Evolutionary conservation across 2,329 filamentous ascomycete genomes (phyloP).

Genomic region (Aspergillus tamarii): DNA sequence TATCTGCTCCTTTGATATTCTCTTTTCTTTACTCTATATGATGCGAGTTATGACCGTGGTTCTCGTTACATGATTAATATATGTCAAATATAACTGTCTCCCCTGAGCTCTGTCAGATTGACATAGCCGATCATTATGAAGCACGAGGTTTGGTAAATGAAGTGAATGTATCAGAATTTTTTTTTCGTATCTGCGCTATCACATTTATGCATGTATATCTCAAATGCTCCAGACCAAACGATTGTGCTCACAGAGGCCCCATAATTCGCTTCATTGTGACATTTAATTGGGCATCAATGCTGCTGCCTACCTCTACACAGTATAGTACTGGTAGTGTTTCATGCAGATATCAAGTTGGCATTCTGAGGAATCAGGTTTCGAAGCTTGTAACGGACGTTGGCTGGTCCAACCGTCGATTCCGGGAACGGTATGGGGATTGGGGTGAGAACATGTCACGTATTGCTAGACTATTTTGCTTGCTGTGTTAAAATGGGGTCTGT

Average conservation of each 20-base stretch:
- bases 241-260: not conserved
- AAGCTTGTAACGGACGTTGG: not conserved
- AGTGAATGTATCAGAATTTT: not conserved
- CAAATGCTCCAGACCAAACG: not conserved
- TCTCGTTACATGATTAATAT: not conserved
- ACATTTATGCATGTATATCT: not conserved
- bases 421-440: not conserved
- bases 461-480: not conserved
- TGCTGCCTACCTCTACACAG: not conserved
- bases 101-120: not conserved
- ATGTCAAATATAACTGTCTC: not conserved
- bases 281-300: not conserved
- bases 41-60: not conserved
- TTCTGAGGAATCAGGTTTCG: not conserved
- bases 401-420: not conserved
- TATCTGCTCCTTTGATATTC: too few relatives aligned
- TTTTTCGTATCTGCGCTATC: not conserved
- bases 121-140: not conserved
- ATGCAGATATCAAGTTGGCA: not conserved
- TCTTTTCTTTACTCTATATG: not conserved
- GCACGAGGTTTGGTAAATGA: not conserved
- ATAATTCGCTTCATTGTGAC: not conserved
- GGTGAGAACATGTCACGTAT: not conserved
- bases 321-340: not conserved
- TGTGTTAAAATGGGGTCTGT: not conserved